Evolutionary conservation across 495 filamentous ascomycete species (phyloP), one percentile per base, ranked within the genome.

Genomic region (Geopyxis carbonaria): DNA sequence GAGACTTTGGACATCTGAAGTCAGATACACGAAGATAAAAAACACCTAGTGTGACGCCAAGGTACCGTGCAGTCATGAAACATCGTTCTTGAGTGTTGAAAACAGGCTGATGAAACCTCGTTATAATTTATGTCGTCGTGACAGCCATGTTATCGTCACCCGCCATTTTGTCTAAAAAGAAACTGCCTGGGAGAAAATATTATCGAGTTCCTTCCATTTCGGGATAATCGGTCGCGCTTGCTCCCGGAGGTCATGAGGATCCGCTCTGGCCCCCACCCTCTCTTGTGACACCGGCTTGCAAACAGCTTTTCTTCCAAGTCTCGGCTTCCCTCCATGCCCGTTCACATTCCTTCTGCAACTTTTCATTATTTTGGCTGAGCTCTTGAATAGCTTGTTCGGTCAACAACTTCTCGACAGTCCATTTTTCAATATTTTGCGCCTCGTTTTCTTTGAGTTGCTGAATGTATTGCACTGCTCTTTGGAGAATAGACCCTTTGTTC

Each of bases 401-500:
- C 0, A 94, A 72, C 31, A 95, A 73, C 61, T 93, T 95, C 63
- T 92, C 87, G 16, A 92, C 67, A 14, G 92, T 93, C 80, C 89
- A 97, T 57, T 93, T 91, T 58, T 93, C 85, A 42, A 85, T 82
- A 56, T 93, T 93, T 36, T 78, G 73, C 14, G 76, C 73, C 62
- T 94, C 91, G 47, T 93, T 91, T 48, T 93, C 84, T 55, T 91
- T 92, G 13, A 97, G 66, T 54, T 93, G 82, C 6, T 72, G 78
- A 57, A 97, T 97, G 61, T 91, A 95, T 44, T 80, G 69, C 15
- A 94, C 87, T 1, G 89, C 87, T 6, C 89, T 80, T 53, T 93
- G 84, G 24, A 97, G 64, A 40, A 97, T 94, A 1, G 85, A 89
- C 3, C 89, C 89, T 60, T 97, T 97, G 62, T 97, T 97, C 68